These are phyloP conservation scores for Pyricularia grisea DNA, from an alignment of 2,329 filamentous ascomycete species.

Conservation along the genomic window DNA sequence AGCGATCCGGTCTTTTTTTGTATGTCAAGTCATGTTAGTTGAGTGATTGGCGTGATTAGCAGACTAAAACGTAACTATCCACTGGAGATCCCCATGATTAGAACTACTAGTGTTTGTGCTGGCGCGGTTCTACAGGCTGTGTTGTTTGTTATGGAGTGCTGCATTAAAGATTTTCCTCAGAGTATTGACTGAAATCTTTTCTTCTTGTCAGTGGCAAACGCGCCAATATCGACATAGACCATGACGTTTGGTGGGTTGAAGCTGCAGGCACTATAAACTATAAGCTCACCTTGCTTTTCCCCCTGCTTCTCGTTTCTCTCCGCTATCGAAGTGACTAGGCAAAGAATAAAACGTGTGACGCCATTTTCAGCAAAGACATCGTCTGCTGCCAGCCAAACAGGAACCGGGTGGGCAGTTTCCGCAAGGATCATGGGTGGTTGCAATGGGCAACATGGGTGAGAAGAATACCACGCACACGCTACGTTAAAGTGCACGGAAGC, in stretches of 20 bases:
- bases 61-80: background rate
- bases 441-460: background rate
- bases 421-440: background rate
- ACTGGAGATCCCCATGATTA: background rate
- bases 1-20: background rate
- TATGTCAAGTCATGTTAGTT: background rate
- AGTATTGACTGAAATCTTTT: background rate
- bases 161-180: background rate
- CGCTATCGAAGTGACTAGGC: background rate
- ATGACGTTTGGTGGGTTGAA: background rate
- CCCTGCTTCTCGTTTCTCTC: background rate
- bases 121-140: background rate
- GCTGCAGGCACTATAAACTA: background rate
- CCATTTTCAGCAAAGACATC: background rate
- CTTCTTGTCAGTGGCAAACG: background rate
- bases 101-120: background rate
- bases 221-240: background rate
- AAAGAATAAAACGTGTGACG: background rate
- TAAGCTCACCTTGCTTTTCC: background rate
- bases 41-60: background rate
- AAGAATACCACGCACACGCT: no score
- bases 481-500: background rate
- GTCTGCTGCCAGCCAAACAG: background rate
- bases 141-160: background rate
- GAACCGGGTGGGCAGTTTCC: background rate